These are phyloP conservation scores for Fusarium sp. DNA, from an alignment of 2,329 filamentous ascomycete species.

Conservation along the genomic window DNA sequence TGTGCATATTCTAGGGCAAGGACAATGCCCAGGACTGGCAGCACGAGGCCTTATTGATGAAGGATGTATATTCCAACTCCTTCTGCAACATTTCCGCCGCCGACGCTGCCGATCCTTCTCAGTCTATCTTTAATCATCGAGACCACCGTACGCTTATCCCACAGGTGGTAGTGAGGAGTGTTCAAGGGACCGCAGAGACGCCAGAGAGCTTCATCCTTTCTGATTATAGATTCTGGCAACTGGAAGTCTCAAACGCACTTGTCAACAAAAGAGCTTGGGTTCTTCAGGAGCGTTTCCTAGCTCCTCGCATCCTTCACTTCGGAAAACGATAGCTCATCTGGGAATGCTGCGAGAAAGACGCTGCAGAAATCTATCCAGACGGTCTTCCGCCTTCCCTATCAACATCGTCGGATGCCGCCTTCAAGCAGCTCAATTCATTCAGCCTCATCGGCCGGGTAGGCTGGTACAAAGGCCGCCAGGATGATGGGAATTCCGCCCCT, in stretches of 20 bases:
- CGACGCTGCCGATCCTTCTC: not conserved
- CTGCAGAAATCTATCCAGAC: not conserved
- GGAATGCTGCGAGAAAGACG: not conserved
- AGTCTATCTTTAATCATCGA: not conserved
- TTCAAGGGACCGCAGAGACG: not conserved
- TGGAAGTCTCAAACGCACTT: not conserved
- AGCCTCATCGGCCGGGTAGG: not conserved
- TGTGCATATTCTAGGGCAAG: constrained; percentile 11
- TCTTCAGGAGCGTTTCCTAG: not conserved
- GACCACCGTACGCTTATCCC: not conserved
- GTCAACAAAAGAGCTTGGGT: not conserved
- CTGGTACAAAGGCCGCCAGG: not conserved
- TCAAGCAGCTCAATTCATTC: not conserved
- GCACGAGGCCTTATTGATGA: constrained; percentile 4
- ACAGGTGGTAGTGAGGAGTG: not conserved
- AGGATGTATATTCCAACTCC: not conserved
- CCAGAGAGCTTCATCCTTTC: not conserved
- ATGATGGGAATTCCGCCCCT: not conserved
- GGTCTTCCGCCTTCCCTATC: not conserved
- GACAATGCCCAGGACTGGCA: constrained; percentile 3
- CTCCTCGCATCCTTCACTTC: not conserved
- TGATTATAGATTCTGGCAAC: not conserved
- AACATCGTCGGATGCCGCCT: not conserved
- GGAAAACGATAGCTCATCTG: not conserved
- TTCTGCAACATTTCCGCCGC: not conserved